Base-by-base conservation (phyloP, 2,329 filamentous ascomycete species). In the Fusarium fujikuroi region DNA sequence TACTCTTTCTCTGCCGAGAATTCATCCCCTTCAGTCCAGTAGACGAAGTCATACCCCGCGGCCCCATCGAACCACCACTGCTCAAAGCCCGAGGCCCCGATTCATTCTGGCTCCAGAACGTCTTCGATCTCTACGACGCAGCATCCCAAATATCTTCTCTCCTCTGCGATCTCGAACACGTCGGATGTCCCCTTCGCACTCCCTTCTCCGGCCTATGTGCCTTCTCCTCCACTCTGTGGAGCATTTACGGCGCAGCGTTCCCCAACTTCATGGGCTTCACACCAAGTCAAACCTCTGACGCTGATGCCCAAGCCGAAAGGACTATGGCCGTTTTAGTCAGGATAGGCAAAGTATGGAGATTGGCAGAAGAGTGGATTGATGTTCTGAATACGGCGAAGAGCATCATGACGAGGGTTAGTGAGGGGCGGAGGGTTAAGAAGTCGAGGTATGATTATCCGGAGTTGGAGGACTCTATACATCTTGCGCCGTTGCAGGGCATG, bases 381-480 rank as follows among this genome's bases (percentile, higher is more conserved):
- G 75, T 78, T 25, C 46, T 76, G 0, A 58, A 78, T 9, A 78
- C 76, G 1, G 75, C 73, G 1, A 73, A 73, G 54, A 64, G 67
- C 16, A 34, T 78, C 0, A 78, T 77, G 32, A 60, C 49, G 0
- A 61, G 73, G 2, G 57, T 66, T 2, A 68, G 62, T 3, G 56
- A 70, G 9, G 60, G 63, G 40, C 3, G 71, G 28, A 5, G 63
- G 19, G 62, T 74, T 8, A 75, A 69, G 43, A 64, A 59, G 2
- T 78, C 76, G 8, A 64, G 76, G 11, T 77, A 78, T 11, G 75
- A 78, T n/a, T 76, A 78, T 30, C 76, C 70, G 0, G 76, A 78
- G 21, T 39, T 78, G 2, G 76, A 78, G 12, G 76, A 78, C 9
- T 72, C 68, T 4, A 78, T 78, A 4, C 69, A 78, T 11, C 57